Conservation (phyloP, 1,284 basidiomycete species). For the Sporisorium scitamineum region DNA sequence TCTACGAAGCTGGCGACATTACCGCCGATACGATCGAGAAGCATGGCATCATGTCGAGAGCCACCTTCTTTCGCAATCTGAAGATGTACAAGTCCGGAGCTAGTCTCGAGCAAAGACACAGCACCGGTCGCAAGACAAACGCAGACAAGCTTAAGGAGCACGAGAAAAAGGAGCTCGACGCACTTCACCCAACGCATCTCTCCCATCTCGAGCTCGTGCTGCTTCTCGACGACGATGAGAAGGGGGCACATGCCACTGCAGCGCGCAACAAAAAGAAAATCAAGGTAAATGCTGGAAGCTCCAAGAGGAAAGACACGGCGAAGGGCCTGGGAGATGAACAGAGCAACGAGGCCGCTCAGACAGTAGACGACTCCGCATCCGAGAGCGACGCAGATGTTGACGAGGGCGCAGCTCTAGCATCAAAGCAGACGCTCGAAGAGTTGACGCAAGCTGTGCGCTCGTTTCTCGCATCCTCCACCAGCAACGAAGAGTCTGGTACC, state of each 20-base stretch:
- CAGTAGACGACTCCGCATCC: slow-evolving; percentile 24
- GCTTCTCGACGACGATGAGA: slow-evolving; percentile 35
- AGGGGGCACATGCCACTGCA: neutral
- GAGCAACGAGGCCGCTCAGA: neutral
- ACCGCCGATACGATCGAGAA: slow-evolving; percentile 52
- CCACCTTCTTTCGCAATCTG: slow-evolving; percentile 51
- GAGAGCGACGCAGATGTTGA: slow-evolving; percentile 34
- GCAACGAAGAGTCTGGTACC: neutral
- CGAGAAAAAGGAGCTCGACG: slow-evolving; percentile 40
- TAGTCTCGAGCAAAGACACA: slow-evolving; percentile 51
- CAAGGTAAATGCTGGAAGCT: slow-evolving; percentile 7
- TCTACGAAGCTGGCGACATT: slow-evolving; percentile 53
- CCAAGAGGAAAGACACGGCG: slow-evolving; percentile 15
- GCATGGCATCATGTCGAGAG: slow-evolving; percentile 53
- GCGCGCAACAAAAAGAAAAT: slow-evolving; percentile 20
- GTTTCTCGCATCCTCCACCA: slow-evolving; percentile 8
- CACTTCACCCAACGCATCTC: slow-evolving; percentile 28
- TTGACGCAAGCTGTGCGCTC: slow-evolving; percentile 18
- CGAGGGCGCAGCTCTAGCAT: slow-evolving; percentile 14
- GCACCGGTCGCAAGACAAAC: slow-evolving; percentile 52
- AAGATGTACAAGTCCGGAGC: slow-evolving; percentile 52
- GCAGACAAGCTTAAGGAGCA: slow-evolving; percentile 52
- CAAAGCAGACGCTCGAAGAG: slow-evolving; percentile 10
- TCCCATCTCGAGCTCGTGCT: slow-evolving; percentile 34
- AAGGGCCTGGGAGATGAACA: slow-evolving; percentile 6